Evolutionary conservation across 306 rosid species (phyloP).

Genomic region (Quillaja saponaria): DNA sequence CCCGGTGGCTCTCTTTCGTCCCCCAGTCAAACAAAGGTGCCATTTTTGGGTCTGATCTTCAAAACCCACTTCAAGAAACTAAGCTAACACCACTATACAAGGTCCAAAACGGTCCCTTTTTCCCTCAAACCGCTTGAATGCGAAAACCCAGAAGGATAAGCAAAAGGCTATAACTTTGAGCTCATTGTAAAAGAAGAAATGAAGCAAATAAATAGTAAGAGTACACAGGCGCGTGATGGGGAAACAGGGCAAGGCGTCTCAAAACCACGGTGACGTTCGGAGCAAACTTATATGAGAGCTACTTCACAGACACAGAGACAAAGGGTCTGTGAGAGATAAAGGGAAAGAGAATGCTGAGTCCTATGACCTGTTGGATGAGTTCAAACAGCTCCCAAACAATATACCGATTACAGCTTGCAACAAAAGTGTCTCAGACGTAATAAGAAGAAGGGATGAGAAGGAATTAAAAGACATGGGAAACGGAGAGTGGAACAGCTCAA

Average conservation of each 20-base stretch:
- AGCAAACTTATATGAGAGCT: conserved; percentile 32
- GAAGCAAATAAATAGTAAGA: conserved; percentile 5
- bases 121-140: background rate
- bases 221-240: conserved; percentile 57
- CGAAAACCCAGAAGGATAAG: background rate
- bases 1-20: conserved; percentile 63
- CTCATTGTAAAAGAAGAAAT: conserved; percentile 56
- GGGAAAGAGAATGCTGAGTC: background rate
- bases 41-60: conserved; percentile 54
- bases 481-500: no score
- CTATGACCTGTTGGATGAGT: background rate
- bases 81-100: background rate
- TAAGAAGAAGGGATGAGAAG: no score
- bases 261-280: conserved; percentile 61
- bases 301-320: background rate
- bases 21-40: conserved; percentile 77
- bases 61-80: conserved; percentile 17
- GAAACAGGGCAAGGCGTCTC: conserved; percentile 46
- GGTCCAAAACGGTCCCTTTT: conserved; percentile 1
- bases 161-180: conserved; percentile 38
- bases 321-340: background rate
- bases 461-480: no score
- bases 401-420: no score
- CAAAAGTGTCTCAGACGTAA: no score
- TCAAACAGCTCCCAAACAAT: background rate